Evolutionary conservation across 1,139 yeast species (phyloP).

Genomic region (Blastobotrys niveus): DNA sequence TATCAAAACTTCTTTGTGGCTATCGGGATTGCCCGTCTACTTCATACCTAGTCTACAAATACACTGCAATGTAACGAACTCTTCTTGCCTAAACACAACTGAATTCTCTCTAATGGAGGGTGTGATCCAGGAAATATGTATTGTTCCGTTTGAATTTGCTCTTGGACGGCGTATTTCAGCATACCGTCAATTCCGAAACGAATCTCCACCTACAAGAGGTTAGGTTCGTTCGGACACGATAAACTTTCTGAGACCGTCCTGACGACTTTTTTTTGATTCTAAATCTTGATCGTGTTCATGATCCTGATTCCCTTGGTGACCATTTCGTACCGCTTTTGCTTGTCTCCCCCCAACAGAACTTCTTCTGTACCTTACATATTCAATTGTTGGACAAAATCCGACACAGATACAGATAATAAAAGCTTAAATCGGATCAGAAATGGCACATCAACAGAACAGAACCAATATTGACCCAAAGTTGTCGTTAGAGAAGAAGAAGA

Average conservation of each 20-base stretch:
- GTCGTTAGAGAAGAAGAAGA: too few relatives aligned
- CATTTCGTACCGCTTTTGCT: too few relatives aligned
- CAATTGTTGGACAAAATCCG: too few relatives aligned
- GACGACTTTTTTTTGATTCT: too few relatives aligned
- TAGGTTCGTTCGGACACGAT: background rate
- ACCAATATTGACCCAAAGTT: too few relatives aligned
- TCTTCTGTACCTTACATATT: too few relatives aligned
- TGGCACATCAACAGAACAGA: too few relatives aligned
- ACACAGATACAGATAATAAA: too few relatives aligned
- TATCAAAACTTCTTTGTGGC: background rate
- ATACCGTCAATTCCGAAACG: slow-evolving; percentile 1
- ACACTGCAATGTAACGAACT: slow-evolving; percentile 17
- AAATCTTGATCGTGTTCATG: too few relatives aligned
- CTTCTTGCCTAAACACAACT: slow-evolving; percentile 19
- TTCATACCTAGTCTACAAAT: background rate
- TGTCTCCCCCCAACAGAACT: too few relatives aligned
- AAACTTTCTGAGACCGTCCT: slow-evolving; percentile 4
- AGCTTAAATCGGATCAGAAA: too few relatives aligned
- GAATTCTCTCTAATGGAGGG: slow-evolving; percentile 5
- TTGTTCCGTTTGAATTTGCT: slow-evolving; percentile 14
- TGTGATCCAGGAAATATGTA: slow-evolving; percentile 19
- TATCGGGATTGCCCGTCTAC: background rate
- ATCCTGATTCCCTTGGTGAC: too few relatives aligned
- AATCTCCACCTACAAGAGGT: background rate
- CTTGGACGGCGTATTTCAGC: slow-evolving; percentile 15